These are phyloP conservation scores for Chlorella sorokiniana DNA, from an alignment of 139 green algal species.

Conservation along the genomic window DNA sequence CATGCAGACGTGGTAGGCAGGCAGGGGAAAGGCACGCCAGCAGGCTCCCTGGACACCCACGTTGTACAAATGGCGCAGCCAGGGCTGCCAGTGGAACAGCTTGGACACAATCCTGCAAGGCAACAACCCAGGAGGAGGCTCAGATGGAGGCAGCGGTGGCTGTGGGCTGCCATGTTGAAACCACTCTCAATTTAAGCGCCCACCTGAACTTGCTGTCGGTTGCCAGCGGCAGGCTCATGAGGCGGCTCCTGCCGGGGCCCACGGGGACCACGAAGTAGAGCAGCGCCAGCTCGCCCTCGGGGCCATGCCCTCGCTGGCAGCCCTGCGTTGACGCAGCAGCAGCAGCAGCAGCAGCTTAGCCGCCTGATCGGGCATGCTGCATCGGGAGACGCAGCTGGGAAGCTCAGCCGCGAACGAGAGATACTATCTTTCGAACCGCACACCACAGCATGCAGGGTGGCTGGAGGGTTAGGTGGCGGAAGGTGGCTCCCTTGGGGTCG, in stretches of 20 bases:
- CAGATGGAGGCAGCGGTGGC: neutral
- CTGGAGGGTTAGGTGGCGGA: slow-evolving; percentile 16
- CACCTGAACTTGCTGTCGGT: slow-evolving; percentile 13
- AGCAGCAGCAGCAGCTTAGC: neutral
- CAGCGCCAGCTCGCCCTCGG: slow-evolving; percentile 15
- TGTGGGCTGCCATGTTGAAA: neutral
- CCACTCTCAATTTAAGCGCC: too few species aligned
- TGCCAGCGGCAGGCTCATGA: slow-evolving; percentile 11
- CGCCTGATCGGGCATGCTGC: neutral
- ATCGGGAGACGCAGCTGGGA: neutral
- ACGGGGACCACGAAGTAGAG: slow-evolving; percentile 21
- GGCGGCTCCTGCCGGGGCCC: slow-evolving; percentile 6
- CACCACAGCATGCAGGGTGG: slow-evolving; percentile 29
- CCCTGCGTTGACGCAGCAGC: neutral
- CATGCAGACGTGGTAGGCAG: neutral
- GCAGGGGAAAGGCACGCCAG: neutral
- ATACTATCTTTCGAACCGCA: neutral
- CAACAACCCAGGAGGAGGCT: neutral
- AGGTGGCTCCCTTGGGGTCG: slow-evolving; percentile 1
- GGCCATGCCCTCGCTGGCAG: slow-evolving; percentile 7
- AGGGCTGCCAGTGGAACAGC: slow-evolving; percentile 23
- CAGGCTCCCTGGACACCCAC: neutral
- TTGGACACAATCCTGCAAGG: slow-evolving; percentile 1
- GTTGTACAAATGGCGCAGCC: slow-evolving; percentile 27
- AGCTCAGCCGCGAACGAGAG: neutral